phyloP scores from a whole-genome alignment of 2,329 filamentous ascomycete species.

The Penicillium vulpinum region DNA sequence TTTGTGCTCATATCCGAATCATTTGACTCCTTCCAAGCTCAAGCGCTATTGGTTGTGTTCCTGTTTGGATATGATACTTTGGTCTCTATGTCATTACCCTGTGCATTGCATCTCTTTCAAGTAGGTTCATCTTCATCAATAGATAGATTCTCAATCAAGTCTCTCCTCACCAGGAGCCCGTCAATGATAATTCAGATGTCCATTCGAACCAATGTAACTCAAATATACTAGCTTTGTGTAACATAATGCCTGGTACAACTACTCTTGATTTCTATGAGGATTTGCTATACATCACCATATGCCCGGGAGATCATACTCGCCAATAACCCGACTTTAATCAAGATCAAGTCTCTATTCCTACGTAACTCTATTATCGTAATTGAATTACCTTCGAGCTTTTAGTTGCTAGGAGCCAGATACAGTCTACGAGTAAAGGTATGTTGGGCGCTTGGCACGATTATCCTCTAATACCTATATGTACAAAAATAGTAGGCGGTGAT shows the following conservation, averaged over 20 bases:
- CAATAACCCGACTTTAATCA: not conserved
- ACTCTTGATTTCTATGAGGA: not conserved
- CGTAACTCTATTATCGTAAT: not conserved
- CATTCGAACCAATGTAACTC: not conserved
- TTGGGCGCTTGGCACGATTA: too few relatives aligned
- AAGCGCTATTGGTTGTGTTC: not conserved
- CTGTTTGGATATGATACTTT: not conserved
- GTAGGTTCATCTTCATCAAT: not conserved
- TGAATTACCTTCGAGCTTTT: not conserved
- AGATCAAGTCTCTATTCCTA: not conserved
- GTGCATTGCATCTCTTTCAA: not conserved
- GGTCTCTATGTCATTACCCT: not conserved
- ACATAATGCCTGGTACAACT: too few relatives aligned
- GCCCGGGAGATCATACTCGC: too few relatives aligned
- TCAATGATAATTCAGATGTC: not conserved
- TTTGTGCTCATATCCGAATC: not conserved
- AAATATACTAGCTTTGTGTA: not conserved
- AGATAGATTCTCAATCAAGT: not conserved
- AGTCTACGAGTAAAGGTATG: too few relatives aligned
- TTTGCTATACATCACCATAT: too few relatives aligned
- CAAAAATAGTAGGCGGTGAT: not conserved
- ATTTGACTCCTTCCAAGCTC: too few relatives aligned
- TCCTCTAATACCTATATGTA: too few relatives aligned
- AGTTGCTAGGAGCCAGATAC: not conserved
- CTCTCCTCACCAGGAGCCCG: too few relatives aligned